Evolutionary conservation across 495 filamentous ascomycete species (phyloP), one percentile per base, ranked within the genome.

Genomic region (Neurospora hispaniola): DNA sequence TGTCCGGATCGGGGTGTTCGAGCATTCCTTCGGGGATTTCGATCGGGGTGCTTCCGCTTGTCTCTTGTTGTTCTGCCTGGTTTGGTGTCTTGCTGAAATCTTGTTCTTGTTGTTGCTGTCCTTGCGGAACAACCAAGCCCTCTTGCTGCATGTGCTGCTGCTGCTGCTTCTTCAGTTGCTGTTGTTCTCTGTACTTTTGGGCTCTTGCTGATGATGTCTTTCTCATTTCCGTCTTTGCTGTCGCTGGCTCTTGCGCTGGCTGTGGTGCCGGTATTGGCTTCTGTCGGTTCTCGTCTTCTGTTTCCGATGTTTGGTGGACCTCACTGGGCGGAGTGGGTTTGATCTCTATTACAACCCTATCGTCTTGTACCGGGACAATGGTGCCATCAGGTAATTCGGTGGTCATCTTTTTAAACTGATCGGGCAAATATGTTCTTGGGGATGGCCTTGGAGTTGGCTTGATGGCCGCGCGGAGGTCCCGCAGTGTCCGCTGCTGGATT

Each of bases 401-500:
- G 3, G 80, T 83, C 4, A 74, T 40, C 41, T 79, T 71, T 42
- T 75, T 75, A 72, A 81, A 83, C 3, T 77, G 78, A 38, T 84
- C 83, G 1, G 83, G 85, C 1, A 85, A 73, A 71, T 82, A 85
- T 35, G 84, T 76, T 70, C 83, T 81, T 40, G 85, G 84, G n/a
- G 79, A 79, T 20, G 82, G 81, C 8, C 76, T 77, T 12, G 80
- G 79, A 42, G 73, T 46, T 12, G 78, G 76, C 43, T 81, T 83
- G 72, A 88, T 88, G 40, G 86, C 84, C 6, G 76, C 76, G 42
- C 85, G 82, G 7, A 88, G 74, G 62, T 86, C 84, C 20, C 82
- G 80, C 3, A 88, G 77, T 0, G 86, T 88, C 66, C 85, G 83
- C 73, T 88, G 88, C 73, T 85, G 89, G 79, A 82, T 86, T 73